Evolutionary conservation across 768 basidiomycete species (phyloP).

Genomic region (Leccinum obscurum): DNA sequence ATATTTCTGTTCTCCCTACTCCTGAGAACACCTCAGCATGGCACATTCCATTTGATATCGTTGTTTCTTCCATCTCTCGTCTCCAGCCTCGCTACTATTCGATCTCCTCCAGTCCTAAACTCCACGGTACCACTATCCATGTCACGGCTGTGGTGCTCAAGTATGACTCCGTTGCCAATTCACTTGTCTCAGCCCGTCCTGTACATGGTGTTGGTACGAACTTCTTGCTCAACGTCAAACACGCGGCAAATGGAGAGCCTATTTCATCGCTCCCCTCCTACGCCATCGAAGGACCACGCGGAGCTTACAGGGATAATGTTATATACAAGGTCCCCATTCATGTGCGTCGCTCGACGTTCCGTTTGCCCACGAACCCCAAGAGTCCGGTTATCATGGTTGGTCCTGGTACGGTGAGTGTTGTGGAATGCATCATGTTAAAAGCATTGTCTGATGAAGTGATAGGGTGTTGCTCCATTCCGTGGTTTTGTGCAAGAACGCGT

Average conservation of each 20-base stretch:
- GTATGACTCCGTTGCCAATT: conserved; percentile 68
- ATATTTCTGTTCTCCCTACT: conserved; percentile 55
- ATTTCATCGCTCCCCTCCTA: conserved; percentile 66
- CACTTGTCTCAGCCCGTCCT: conserved; percentile 58
- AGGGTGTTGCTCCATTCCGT: conserved; percentile 99
- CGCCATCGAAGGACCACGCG: conserved; percentile 87
- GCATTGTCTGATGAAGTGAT: conserved; percentile 13
- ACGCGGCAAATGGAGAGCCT: conserved; percentile 61
- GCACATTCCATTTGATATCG: conserved; percentile 95
- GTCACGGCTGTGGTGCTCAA: conserved; percentile 95
- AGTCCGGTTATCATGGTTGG: conserved; percentile 99
- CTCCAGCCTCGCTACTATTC: conserved; percentile 98
- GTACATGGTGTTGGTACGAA: conserved; percentile 93
- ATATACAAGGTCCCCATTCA: conserved; percentile 89
- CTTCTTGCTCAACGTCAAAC: conserved; percentile 91
- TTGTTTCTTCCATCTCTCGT: conserved; percentile 90
- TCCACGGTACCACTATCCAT: conserved; percentile 87
- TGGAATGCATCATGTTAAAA: not conserved
- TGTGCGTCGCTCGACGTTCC: conserved; percentile 94
- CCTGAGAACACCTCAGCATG: conserved; percentile 80
- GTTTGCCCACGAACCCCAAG: conserved; percentile 96
- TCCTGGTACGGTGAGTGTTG: conserved; percentile 84
- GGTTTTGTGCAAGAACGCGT: conserved; percentile 98
- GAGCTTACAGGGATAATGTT: conserved; percentile 70
- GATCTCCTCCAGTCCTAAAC: conserved; percentile 95